phyloP scores from a whole-genome alignment of 139 green algal species.

The Coelastrella sp. region DNA sequence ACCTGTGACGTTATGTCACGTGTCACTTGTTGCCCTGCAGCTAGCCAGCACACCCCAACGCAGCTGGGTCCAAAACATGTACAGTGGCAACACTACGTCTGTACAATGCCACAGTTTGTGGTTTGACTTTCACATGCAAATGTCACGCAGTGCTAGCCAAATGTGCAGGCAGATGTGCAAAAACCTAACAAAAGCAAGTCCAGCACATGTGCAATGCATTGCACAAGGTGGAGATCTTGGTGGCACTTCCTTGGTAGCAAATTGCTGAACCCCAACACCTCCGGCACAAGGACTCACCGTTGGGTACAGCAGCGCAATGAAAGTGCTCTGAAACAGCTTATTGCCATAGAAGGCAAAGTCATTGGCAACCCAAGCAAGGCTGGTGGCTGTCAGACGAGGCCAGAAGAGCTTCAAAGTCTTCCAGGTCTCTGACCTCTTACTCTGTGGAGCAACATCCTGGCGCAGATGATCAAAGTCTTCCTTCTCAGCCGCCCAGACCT shows the following conservation, averaged over 20 bases:
- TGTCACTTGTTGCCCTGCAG: no score
- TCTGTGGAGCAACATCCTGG: slow-evolving; percentile 24
- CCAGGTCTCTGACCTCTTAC: slow-evolving; percentile 19
- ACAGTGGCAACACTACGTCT: no score
- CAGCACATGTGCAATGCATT: not conserved
- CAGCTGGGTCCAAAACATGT: no score
- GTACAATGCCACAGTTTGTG: no score
- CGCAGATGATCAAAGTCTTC: slow-evolving; percentile 49
- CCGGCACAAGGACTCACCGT: slow-evolving; percentile 3
- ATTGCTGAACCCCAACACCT: not conserved
- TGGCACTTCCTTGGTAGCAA: not conserved
- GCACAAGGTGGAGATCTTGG: not conserved
- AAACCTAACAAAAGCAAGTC: not conserved
- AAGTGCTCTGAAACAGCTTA: slow-evolving; percentile 78
- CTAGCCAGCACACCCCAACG: no score
- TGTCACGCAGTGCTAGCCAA: no score
- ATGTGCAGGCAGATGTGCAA: no score
- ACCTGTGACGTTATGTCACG: no score
- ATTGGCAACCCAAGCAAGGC: slow-evolving; percentile 34
- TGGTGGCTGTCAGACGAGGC: slow-evolving; percentile 27
- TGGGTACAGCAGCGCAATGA: slow-evolving; percentile 67
- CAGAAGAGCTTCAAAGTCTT: slow-evolving; percentile 32
- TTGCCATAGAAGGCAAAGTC: slow-evolving; percentile 61
- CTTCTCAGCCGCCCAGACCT: slow-evolving; percentile 58
- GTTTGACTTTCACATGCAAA: no score